Conservation (phyloP, 2,329 filamentous ascomycete species). For the Ophiocordyceps camponoti-rufipedis region DNA sequence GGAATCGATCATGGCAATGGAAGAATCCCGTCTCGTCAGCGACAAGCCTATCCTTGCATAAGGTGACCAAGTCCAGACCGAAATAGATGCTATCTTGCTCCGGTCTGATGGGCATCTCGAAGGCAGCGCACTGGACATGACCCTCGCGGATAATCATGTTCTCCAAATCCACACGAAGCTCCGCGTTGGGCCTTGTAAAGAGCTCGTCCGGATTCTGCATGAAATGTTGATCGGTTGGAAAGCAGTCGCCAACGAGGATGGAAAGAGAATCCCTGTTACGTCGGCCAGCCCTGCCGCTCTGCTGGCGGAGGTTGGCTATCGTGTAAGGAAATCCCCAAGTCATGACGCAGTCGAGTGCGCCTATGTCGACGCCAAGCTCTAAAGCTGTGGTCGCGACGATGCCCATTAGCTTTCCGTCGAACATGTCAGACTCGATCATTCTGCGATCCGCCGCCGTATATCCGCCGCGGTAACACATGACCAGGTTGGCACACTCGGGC, state of each 20-base stretch:
- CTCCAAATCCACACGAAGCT: conserved; percentile 76
- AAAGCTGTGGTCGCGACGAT: conserved; percentile 88
- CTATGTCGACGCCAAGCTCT: conserved; percentile 90
- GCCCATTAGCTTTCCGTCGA: conserved; percentile 79
- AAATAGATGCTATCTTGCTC: conserved; percentile 64
- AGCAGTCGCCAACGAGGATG: conserved; percentile 74
- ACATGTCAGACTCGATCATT: conserved; percentile 88
- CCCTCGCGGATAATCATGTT: conserved; percentile 87
- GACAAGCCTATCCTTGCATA: conserved; percentile 57
- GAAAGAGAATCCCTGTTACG: conserved; percentile 88
- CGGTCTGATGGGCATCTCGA: conserved; percentile 82
- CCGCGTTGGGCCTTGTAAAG: conserved; percentile 77
- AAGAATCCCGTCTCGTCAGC: conserved; percentile 67
- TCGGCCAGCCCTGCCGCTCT: conserved; percentile 81
- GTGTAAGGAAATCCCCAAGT: conserved; percentile 92
- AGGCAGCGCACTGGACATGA: conserved; percentile 87
- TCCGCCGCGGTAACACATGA: conserved; percentile 91
- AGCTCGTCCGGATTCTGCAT: conserved; percentile 94
- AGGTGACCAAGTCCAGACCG: conserved; percentile 48
- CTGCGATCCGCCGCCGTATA: conserved; percentile 86
- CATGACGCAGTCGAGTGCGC: conserved; percentile 79
- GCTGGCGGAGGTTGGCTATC: conserved; percentile 84
- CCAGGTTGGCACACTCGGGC: conserved; percentile 54
- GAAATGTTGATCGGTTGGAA: conserved; percentile 85
- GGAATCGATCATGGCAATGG: conserved; percentile 76